Base-by-base conservation (phyloP, 352 stramenopile species). In the Phytophthora agathidicida region DNA sequence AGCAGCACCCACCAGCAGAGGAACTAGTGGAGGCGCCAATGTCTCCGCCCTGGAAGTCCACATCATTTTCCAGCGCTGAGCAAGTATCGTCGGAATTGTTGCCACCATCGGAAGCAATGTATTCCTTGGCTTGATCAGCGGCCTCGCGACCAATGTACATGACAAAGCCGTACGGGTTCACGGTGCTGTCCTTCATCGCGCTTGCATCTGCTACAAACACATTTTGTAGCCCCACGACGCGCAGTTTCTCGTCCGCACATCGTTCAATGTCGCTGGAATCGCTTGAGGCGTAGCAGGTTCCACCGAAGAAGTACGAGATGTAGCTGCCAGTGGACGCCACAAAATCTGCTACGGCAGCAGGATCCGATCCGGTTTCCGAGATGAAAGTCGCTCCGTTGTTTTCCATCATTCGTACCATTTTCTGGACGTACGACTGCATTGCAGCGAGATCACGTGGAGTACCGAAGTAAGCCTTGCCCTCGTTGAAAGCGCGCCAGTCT, bases 141-240 rank as follows among this genome's bases (percentile, higher is more conserved):
- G 69, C 75, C 32, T 91, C 71, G 3, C 65, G 66, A 13, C 83
- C 78, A n/a, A 85, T 61, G 65, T 92, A 88, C 75, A 88, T 89
- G n/a, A 91, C 67, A 47, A 89, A 88, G 3, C 69, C 81, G 56
- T 89, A 90, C 24, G 77, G 80, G 39, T 82, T 87, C 27, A 78
- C 68, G 0, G 83, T 89, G 9, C 78, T 83, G 4, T 87, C 77
- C 10, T 60, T 57, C 78, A 88, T 88, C 13, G 74, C 62, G 35
- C 64, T 83, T 1, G 68, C 76, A 28, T 92, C 83, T 1, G 61
- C 70, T 8, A 92, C 60, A 24, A 83, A 92, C 4, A 89, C 64
- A 48, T 92, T 92, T 36, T 54, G 44, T 1, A 83, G 80, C 13
- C 77, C 82, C 0, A 88, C 22, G 1, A 91, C 71, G 7, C 65